phyloP scores from a whole-genome alignment of 2,329 filamentous ascomycete species.

The Penicillium sp. region DNA sequence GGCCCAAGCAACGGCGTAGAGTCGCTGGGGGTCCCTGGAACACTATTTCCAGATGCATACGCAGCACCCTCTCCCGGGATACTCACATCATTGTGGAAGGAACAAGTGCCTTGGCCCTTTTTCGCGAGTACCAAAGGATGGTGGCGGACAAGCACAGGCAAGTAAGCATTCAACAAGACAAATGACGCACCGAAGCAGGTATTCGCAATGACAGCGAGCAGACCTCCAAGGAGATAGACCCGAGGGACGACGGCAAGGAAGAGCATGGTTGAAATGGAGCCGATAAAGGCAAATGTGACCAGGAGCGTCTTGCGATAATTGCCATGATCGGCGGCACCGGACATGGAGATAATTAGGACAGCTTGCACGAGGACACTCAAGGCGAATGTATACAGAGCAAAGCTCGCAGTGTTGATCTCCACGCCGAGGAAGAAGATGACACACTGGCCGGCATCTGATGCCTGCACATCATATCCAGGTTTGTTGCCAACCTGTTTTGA shows the following conservation, averaged over 20 bases:
- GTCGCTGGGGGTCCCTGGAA: constrained; percentile 13
- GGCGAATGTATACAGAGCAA: constrained; percentile 98
- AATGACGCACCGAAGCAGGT: constrained; percentile 94
- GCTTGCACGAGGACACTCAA: constrained; percentile 86
- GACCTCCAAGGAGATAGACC: constrained; percentile 73
- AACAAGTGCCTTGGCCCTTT: constrained; percentile 1
- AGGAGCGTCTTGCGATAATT: constrained; percentile 85
- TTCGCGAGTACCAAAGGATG: constrained; percentile 62
- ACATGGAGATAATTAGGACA: constrained; percentile 90
- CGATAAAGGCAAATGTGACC: constrained; percentile 77
- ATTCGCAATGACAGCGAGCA: constrained; percentile 87
- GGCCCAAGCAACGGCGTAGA: constrained; percentile 29
- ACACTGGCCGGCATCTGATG: constrained; percentile 61
- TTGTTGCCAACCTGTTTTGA: constrained; percentile 21
- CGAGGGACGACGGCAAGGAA: constrained; percentile 75
- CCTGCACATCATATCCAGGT: constrained; percentile 20
- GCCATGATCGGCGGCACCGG: constrained; percentile 91
- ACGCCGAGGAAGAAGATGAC: constrained; percentile 76
- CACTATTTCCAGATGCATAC: no score
- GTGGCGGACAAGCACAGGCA: constrained; percentile 84
- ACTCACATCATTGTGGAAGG: neutral
- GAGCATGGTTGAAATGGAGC: constrained; percentile 79
- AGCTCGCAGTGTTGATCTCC: constrained; percentile 92
- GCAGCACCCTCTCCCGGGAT: neutral
- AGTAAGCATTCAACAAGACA: constrained; percentile 90